These are phyloP conservation scores for Wickerhamia fluorescens DNA, from an alignment of 805 yeast genomes.

Conservation along the genomic window DNA sequence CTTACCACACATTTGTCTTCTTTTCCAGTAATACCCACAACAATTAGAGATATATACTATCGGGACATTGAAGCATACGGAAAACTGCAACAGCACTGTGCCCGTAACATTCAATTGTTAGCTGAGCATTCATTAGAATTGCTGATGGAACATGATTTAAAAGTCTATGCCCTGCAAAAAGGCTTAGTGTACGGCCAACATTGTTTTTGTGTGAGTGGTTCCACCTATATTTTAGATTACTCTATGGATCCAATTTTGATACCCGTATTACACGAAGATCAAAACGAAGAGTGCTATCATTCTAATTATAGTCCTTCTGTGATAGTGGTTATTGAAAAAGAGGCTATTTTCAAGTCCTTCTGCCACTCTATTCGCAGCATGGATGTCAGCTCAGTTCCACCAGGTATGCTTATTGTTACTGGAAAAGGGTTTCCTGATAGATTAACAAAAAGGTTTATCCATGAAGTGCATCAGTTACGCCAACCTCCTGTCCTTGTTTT, in stretches of 20 bases:
- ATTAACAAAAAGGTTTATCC: conserved; percentile 40
- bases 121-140: conserved; percentile 29
- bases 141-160: conserved; percentile 27
- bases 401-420: conserved; percentile 33
- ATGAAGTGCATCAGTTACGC: conserved; percentile 15
- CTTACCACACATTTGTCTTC: too few species aligned
- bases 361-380: conserved; percentile 12
- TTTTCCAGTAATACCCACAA: conserved; percentile 20
- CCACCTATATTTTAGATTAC: conserved; percentile 2
- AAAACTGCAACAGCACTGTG: conserved; percentile 35
- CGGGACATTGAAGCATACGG: conserved; percentile 46
- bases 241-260: conserved; percentile 20
- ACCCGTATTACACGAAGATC: conserved; percentile 8
- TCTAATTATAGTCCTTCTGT: not conserved
- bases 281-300: too few species aligned
- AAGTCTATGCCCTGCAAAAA: conserved; percentile 48
- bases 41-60: conserved; percentile 55
- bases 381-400: too few species aligned
- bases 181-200: conserved; percentile 44
- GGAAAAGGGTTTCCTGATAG: conserved; percentile 67
- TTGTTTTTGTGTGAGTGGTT: not conserved
- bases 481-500: conserved; percentile 37
- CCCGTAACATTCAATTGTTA: conserved; percentile 31
- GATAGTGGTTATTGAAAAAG: conserved; percentile 29
- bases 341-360: conserved; percentile 32